These are phyloP conservation scores for Hypholoma sublateritium DNA, from an alignment of 768 basidiomycete species.

Conservation along the genomic window DNA sequence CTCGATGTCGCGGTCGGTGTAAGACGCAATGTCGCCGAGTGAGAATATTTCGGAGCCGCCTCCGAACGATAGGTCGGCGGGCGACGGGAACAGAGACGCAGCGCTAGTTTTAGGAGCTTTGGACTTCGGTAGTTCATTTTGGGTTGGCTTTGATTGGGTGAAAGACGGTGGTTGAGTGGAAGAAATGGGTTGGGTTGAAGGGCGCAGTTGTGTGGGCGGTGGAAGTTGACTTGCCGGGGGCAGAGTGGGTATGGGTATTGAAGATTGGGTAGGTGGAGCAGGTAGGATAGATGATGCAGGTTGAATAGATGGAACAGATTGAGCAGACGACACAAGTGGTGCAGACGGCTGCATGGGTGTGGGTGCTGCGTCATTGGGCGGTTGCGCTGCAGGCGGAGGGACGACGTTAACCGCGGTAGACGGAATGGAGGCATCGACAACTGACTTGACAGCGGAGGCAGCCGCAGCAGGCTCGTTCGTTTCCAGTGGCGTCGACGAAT, in stretches of 20 bases:
- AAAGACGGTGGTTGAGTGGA: neutral
- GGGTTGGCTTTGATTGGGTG: neutral
- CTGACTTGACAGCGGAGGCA: slow-evolving; percentile 10
- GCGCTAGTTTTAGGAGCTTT: neutral
- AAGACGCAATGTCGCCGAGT: slow-evolving; percentile 17
- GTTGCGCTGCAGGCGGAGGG: neutral
- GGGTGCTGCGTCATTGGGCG: neutral
- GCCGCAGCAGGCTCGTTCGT: neutral
- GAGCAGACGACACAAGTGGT: neutral
- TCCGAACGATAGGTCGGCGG: neutral
- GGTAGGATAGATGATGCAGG: slow-evolving; percentile 2
- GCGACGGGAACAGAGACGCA: neutral
- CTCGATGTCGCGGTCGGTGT: slow-evolving; percentile 34
- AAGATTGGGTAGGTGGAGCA: neutral
- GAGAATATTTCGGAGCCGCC: slow-evolving; percentile 1
- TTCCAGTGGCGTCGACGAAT: slow-evolving; percentile 9
- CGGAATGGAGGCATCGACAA: slow-evolving; percentile 5
- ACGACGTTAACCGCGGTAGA: slow-evolving; percentile 6
- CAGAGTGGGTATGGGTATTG: neutral
- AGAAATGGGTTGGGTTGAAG: neutral
- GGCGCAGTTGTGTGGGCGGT: slow-evolving; percentile 1
- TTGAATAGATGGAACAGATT: slow-evolving; percentile 1
- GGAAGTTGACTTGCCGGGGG: slow-evolving; percentile 3
- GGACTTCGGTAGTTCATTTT: neutral
- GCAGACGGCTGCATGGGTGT: neutral